phyloP scores from a whole-genome alignment of 169 alveolate species.

The Perkinsus olseni region DNA sequence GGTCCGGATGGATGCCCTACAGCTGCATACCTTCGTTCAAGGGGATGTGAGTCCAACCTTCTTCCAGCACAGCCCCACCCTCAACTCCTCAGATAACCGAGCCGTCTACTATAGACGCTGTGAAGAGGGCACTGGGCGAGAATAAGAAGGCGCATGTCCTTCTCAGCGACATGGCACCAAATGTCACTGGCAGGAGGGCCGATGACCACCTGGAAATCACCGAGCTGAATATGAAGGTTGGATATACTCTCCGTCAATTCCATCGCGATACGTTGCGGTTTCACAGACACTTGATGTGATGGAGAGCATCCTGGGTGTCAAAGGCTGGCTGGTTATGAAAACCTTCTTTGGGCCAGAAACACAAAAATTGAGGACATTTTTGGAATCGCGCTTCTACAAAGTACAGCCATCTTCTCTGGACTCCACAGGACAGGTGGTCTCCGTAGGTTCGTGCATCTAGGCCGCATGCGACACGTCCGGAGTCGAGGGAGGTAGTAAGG shows the following conservation, averaged over 20 bases:
- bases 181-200: neutral
- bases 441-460: neutral
- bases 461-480: neutral
- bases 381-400: neutral
- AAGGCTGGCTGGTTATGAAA: neutral
- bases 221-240: neutral
- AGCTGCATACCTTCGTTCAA: conserved; percentile 14
- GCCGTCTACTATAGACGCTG: neutral
- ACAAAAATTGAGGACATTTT: neutral
- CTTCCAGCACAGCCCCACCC: neutral
- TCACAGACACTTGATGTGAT: neutral
- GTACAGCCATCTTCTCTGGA: neutral
- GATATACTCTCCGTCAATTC: too few relatives aligned
- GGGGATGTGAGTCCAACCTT: neutral
- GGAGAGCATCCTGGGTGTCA: neutral
- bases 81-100: neutral
- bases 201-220: neutral
- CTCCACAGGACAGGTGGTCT: neutral
- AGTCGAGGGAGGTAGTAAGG: neutral
- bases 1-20: conserved; percentile 20
- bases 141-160: neutral
- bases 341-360: neutral
- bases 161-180: neutral
- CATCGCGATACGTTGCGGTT: neutral
- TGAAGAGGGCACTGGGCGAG: neutral